Evolutionary conservation across 1,284 basidiomycete species (phyloP).

Genomic region (Marasmius fiardii): DNA sequence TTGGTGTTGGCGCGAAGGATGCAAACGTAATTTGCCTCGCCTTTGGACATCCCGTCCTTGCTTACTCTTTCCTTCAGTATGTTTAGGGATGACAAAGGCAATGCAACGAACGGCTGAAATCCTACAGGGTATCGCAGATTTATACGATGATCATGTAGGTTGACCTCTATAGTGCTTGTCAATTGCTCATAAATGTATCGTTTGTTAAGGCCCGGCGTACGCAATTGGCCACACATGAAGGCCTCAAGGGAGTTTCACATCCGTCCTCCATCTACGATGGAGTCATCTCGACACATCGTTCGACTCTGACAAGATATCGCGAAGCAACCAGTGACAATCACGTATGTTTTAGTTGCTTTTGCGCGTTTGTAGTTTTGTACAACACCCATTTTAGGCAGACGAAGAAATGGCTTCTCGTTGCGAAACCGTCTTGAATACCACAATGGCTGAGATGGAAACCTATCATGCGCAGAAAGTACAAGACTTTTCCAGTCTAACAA

Average conservation of each 20-base stretch:
- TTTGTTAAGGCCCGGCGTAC: conserved; percentile 60
- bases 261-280: conserved; percentile 71
- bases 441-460: conserved; percentile 83
- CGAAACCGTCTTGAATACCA: conserved; percentile 85
- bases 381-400: conserved; percentile 39
- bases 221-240: conserved; percentile 72
- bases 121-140: conserved; percentile 69
- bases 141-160: conserved; percentile 76
- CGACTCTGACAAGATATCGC: conserved; percentile 61
- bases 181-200: not conserved
- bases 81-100: conserved; percentile 72
- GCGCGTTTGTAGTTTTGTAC: not conserved
- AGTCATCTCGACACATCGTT: conserved; percentile 68
- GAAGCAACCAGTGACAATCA: conserved; percentile 40
- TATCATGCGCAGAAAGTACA: conserved; percentile 74
- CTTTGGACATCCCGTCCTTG: not conserved
- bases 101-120: conserved; percentile 76
- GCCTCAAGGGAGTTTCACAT: conserved; percentile 71
- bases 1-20: conserved; percentile 84
- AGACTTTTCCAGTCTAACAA: conserved; percentile 58
- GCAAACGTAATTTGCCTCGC: conserved; percentile 43
- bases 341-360: conserved; percentile 28
- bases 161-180: not conserved
- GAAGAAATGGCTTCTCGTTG: conserved; percentile 70
- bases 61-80: conserved; percentile 43